Base-by-base conservation (phyloP, 1,139 yeast genomes). In the Wickerhamomyces sp. region DNA sequence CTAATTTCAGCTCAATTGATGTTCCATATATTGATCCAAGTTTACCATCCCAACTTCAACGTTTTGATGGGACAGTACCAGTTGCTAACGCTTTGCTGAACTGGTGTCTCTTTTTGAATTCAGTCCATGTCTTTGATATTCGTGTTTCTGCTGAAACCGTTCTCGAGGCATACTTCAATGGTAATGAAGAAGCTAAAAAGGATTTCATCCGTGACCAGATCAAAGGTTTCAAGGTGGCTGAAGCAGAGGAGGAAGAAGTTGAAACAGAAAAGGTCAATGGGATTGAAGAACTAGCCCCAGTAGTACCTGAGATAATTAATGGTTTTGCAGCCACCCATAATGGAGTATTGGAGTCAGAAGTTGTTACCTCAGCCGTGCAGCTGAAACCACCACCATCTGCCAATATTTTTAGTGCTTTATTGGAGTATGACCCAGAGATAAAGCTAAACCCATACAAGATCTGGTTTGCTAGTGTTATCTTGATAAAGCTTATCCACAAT, bases 21-120 rank as follows among this genome's bases (percentile, higher is more conserved):
- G 96, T 93, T 7, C 99, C 99, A 0, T 88, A 83, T 59, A 71
- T 90, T 49, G 97, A 90, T 60, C 90, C 96, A 9, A 75, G 88
- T n/a, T 64, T 84, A 49, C 87, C 89, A 36, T 45, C 30, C 36
- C 56, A 44, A 40, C 40, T 54, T 1, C 60, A 57, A 36, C 48
- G 47, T 4, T 52, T 49, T 38, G 47, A 43, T n/a, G 54, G 55
- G n/a, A 39, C 52, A 2, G 58, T 68, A 10, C 94, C 97, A 0
- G 95, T 87, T 0, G 73, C 87, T 0, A 73, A 77, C 35, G 90
- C 95, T 0, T 69, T 93, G 43, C 62, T 91, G 35, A 84, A 86
- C 54, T 93, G 98, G 98, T 75, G 89, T 32, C 67, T 91, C 13
- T 74, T 71, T 49, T 78, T 84, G 7, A 88, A 87, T 53, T 88